phyloP scores from a whole-genome alignment of 2,329 filamentous ascomycete genomes.

The Penicillium sp. region DNA sequence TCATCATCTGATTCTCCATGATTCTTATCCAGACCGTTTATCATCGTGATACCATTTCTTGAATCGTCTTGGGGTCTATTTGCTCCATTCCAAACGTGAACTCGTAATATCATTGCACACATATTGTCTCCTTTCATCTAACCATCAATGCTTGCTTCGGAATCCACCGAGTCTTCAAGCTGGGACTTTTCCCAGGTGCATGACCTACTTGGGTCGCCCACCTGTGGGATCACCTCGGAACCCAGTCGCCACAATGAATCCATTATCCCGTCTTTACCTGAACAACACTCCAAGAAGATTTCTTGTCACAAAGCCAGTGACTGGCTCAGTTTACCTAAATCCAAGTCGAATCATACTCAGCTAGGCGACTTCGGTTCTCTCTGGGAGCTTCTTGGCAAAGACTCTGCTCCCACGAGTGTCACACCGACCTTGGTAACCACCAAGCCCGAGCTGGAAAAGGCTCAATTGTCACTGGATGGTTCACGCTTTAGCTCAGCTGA shows the following conservation, averaged over 20 bases:
- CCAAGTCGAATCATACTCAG: slow-evolving; percentile 17
- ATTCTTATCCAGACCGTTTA: background rate
- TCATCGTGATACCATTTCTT: background rate
- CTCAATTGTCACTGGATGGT: background rate
- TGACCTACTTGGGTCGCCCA: slow-evolving; percentile 42
- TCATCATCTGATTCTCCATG: background rate
- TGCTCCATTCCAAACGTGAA: background rate
- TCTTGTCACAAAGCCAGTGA: background rate
- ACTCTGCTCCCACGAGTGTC: slow-evolving; percentile 13
- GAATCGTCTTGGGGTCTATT: background rate
- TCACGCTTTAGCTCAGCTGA: slow-evolving; percentile 23
- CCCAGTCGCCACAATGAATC: slow-evolving; percentile 14
- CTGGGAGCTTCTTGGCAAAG: slow-evolving; percentile 41
- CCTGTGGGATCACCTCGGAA: slow-evolving; percentile 14
- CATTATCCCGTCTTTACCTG: slow-evolving; percentile 1
- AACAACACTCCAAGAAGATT: slow-evolving; percentile 10
- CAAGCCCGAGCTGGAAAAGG: background rate
- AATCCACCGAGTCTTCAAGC: slow-evolving; percentile 29
- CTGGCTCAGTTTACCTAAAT: background rate
- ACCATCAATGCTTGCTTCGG: slow-evolving; percentile 31
- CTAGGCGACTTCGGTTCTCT: slow-evolving; percentile 47
- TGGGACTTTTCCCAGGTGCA: slow-evolving; percentile 51
- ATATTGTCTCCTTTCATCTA: background rate
- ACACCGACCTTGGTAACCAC: background rate
- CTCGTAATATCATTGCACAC: background rate